These are phyloP conservation scores for Poa pratensis DNA, from an alignment of 176 grass and related monocot species.

Conservation along the genomic window DNA sequence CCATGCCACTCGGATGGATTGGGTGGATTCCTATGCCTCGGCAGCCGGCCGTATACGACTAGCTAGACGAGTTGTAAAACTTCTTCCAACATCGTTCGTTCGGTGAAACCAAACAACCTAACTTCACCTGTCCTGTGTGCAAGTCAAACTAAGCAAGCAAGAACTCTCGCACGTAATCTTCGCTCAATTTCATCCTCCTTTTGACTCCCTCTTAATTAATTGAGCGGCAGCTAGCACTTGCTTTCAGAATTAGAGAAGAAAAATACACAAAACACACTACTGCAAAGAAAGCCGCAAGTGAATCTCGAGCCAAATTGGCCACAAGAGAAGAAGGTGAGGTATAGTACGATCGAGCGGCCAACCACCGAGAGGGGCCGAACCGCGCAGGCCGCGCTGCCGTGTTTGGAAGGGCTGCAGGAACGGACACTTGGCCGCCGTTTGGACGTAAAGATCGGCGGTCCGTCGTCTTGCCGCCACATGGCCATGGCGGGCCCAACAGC, in stretches of 20 bases:
- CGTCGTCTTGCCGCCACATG: not conserved
- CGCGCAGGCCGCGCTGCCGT: constrained; percentile 7
- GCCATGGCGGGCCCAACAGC: too few species aligned
- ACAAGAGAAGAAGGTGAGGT: not conserved
- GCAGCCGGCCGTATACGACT: not conserved
- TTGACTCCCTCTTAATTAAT: too few species aligned
- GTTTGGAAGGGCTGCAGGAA: not conserved
- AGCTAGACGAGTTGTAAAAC: not conserved
- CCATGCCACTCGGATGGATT: not conserved
- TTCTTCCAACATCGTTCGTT: not conserved
- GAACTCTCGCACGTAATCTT: too few species aligned
- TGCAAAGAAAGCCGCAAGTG: too few species aligned
- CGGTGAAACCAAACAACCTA: too few species aligned
- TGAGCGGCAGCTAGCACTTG: too few species aligned
- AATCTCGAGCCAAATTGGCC: not conserved
- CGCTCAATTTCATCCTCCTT: too few species aligned
- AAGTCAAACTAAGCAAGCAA: too few species aligned
- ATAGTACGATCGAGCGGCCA: not conserved
- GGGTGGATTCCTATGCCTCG: not conserved
- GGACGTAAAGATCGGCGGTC: not conserved
- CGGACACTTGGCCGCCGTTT: not conserved
- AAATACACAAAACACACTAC: too few species aligned
- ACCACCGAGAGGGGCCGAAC: not conserved
- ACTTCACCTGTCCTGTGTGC: too few species aligned
- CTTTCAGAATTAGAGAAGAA: too few species aligned